Evolutionary conservation across 2,329 filamentous ascomycete species (phyloP).

Genomic region (Clarireedia homoeocarpa): DNA sequence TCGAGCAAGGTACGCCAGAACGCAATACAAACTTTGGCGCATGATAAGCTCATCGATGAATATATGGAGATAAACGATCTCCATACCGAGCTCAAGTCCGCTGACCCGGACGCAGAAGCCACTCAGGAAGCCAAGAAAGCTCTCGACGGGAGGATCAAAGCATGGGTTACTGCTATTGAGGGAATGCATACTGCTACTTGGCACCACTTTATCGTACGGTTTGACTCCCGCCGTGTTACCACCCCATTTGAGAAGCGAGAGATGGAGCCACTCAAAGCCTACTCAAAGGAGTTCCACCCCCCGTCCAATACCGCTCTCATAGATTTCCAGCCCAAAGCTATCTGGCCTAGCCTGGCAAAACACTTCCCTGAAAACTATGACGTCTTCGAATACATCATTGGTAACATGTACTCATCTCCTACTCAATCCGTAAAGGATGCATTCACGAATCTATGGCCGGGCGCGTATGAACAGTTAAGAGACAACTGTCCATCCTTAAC

Average conservation of each 20-base stretch:
- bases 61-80: background rate
- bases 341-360: slow-evolving; percentile 41
- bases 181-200: background rate
- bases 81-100: background rate
- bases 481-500: slow-evolving; percentile 40
- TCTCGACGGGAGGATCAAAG: background rate
- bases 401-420: slow-evolving; percentile 32
- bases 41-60: background rate
- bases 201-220: background rate
- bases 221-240: background rate
- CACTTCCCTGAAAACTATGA: slow-evolving; percentile 33
- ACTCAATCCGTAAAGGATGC: slow-evolving; percentile 33
- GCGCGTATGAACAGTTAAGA: slow-evolving; percentile 47
- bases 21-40: background rate
- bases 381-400: slow-evolving; percentile 44
- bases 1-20: background rate
- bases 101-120: background rate
- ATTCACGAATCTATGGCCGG: slow-evolving; percentile 49
- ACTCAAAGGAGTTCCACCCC: slow-evolving; percentile 59
- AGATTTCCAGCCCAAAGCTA: slow-evolving; percentile 56
- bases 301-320: slow-evolving; percentile 48
- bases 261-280: slow-evolving; percentile 59
- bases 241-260: slow-evolving; percentile 34
- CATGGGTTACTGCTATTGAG: background rate
- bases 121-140: background rate